Base-by-base conservation (phyloP, 2,329 filamentous ascomycete genomes). In the Endoconidiophora laricicola region DNA sequence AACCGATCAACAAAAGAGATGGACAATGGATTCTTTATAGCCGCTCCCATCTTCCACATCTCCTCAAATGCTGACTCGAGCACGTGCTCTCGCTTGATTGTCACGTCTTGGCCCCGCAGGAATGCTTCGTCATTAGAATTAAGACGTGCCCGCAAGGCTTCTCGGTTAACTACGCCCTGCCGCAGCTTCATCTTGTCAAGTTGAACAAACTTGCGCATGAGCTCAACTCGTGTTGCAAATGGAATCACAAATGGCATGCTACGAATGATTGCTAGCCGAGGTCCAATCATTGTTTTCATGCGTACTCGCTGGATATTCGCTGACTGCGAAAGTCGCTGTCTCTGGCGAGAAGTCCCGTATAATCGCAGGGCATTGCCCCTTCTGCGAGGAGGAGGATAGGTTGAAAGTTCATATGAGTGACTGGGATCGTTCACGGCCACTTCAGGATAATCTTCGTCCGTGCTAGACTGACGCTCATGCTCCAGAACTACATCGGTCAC, bases 191-290 rank as follows among this genome's bases (percentile, higher is more conserved):
- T 63, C 61, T 91, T 86, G 63, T 98, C 91, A 3, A 88, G 69
- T 26, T 76, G 66, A 20, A 49, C 43, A 58, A 96, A 96, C 59
- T 94, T 79, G 26, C 88, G 78, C 63, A 98, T 96, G 22, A 96
- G 90, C 60, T 87, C 79, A 3, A 98, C 91, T 44, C 91, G 73
- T 0, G 85, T 91, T 37, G 85, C 78, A 58, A 98, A 98, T 0
- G 90, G 91, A 42, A 98, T 91, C 56, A 90, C 84, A 61, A 96
- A 98, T 0, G 91, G 91, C 80, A 98, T 93, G 59, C 96, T 93
- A 57, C 91, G 82, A 46, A 98, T 66, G 4, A 98, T 84, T 60
- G 95, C 88, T 7, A 95, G 69, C 57, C 90, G 81, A 0, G 91
- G 90, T 0, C 83, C 86, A 54, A 94, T 78, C 12, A 82, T 75